Conservation (phyloP, 257 asterid genomes). For the Solanum chiquidenum region DNA sequence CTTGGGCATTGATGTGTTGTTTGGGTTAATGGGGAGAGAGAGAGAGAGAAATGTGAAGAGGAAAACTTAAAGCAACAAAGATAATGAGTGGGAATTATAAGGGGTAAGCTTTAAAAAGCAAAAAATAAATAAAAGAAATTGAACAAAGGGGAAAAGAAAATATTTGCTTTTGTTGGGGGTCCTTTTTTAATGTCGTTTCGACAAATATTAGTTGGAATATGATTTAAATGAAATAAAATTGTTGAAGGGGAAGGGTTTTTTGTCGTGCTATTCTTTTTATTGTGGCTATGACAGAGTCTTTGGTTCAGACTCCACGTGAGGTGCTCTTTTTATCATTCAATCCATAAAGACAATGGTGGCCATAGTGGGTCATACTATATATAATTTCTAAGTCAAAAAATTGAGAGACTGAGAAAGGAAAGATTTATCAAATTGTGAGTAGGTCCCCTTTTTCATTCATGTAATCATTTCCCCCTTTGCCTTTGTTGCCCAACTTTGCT, state of each 20-base stretch:
- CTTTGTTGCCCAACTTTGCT: conserved; percentile 1
- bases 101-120: conserved; percentile 67
- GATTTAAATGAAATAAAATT: neutral
- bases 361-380: conserved; percentile 43
- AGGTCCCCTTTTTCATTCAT: neutral
- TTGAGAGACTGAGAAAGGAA: conserved; percentile 24
- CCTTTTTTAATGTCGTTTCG: conserved; percentile 13
- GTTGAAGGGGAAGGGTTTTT: neutral
- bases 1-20: neutral
- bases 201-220: conserved; percentile 36
- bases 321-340: conserved; percentile 96
- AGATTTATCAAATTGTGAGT: neutral
- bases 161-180: conserved; percentile 18
- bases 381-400: conserved; percentile 34
- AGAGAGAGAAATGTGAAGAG: conserved; percentile 17
- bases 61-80: conserved; percentile 89
- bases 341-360: conserved; percentile 91
- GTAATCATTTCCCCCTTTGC: neutral
- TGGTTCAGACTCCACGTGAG: conserved; percentile 99
- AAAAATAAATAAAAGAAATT: neutral
- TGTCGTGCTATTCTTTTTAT: conserved; percentile 16
- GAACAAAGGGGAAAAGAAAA: conserved; percentile 20
- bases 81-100: conserved; percentile 89
- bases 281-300: conserved; percentile 69
- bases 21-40: conserved; percentile 10